Evolutionary conservation across 2,329 filamentous ascomycete genomes (phyloP).

Genomic region (Phyllosticta citriasiana): DNA sequence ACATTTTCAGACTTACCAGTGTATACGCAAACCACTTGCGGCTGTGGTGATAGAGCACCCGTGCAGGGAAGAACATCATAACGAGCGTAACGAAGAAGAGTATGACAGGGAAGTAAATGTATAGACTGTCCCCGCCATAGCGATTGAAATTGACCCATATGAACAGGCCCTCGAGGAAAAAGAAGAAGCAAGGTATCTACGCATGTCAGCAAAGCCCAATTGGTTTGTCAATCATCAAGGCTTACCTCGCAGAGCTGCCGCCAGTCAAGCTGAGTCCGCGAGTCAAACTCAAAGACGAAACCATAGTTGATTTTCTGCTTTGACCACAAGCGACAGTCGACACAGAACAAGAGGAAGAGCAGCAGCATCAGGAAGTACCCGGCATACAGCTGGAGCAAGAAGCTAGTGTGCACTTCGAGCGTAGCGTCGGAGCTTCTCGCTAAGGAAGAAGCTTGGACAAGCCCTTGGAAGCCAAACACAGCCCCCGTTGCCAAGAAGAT

Average conservation of each 20-base stretch:
- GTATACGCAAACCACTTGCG: slow-evolving; percentile 82
- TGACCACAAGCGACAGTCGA: slow-evolving; percentile 78
- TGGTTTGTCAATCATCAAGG: slow-evolving; percentile 59
- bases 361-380: slow-evolving; percentile 82
- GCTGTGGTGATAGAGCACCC: slow-evolving; percentile 63
- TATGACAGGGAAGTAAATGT: slow-evolving; percentile 76
- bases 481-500: slow-evolving; percentile 31
- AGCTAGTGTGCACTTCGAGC: slow-evolving; percentile 28
- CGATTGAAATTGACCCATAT: slow-evolving; percentile 83
- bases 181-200: slow-evolving; percentile 71
- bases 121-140: slow-evolving; percentile 57
- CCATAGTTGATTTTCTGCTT: slow-evolving; percentile 84
- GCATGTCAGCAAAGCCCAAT: slow-evolving; percentile 12
- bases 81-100: slow-evolving; percentile 58
- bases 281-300: slow-evolving; percentile 95
- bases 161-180: slow-evolving; percentile 64
- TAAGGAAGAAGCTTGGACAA: slow-evolving; percentile 29
- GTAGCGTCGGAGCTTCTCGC: slow-evolving; percentile 17
- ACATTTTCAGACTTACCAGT: slow-evolving; percentile 49
- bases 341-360: slow-evolving; percentile 71
- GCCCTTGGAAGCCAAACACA: slow-evolving; percentile 34
- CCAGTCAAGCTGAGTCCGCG: slow-evolving; percentile 79
- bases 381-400: slow-evolving; percentile 66
- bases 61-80: slow-evolving; percentile 67
- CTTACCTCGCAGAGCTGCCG: slow-evolving; percentile 65